Evolutionary conservation across 2,329 filamentous ascomycete species (phyloP).

Genomic region (Ramichloridium luteum): DNA sequence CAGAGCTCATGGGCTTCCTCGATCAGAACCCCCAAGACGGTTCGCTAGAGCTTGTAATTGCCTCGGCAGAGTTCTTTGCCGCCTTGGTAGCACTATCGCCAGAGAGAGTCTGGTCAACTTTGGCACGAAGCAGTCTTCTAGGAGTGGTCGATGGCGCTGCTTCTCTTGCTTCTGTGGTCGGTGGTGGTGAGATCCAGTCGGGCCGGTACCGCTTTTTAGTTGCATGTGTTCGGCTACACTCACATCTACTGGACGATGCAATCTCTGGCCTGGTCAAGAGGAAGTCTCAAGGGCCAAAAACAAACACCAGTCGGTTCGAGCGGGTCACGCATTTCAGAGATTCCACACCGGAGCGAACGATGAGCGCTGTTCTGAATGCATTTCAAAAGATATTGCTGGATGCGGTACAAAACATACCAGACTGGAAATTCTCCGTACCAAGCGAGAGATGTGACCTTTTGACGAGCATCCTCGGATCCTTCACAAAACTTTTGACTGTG

Average conservation of each 20-base stretch:
- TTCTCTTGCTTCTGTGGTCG: constrained; percentile 64
- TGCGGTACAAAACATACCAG: constrained; percentile 71
- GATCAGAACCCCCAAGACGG: constrained; percentile 48
- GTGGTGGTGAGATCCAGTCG: constrained; percentile 66
- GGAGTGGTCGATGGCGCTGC: constrained; percentile 65
- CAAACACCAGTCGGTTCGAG: constrained; percentile 33
- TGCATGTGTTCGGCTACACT: constrained; percentile 61
- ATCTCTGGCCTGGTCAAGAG: constrained; percentile 57
- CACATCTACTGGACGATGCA: constrained; percentile 62
- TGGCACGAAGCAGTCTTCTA: constrained; percentile 69
- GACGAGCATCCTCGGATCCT: constrained; percentile 52
- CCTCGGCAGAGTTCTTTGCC: constrained; percentile 70
- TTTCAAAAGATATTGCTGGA: constrained; percentile 68
- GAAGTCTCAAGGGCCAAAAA: constrained; percentile 35
- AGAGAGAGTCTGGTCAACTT: constrained; percentile 77
- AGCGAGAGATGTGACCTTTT: constrained; percentile 59
- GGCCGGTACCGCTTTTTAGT: constrained; percentile 68
- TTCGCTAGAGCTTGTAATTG: constrained; percentile 53
- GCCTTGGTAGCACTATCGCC: constrained; percentile 61
- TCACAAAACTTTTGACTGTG: constrained; percentile 59
- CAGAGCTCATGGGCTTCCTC: constrained; percentile 40
- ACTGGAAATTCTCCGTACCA: constrained; percentile 67
- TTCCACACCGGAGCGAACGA: constrained; percentile 64
- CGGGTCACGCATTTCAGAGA: constrained; percentile 43
- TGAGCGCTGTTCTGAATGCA: constrained; percentile 57